phyloP scores from a whole-genome alignment of 202 grass and related monocot genomes.

The Setaria viridis region DNA sequence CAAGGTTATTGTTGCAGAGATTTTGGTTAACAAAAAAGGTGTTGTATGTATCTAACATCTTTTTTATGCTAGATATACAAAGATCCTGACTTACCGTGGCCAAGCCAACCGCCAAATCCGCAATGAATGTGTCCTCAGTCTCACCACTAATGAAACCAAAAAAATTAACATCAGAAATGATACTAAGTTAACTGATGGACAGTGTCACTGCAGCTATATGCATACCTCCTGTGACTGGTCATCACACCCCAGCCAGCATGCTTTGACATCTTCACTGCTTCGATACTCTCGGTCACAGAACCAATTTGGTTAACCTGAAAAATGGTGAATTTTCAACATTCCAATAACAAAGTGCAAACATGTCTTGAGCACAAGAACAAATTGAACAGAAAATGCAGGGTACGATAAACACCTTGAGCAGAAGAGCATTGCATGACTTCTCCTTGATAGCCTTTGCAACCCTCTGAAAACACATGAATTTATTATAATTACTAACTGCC shows the following conservation, averaged over 20 bases:
- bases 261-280: conserved; percentile 94
- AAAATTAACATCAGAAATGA: neutral
- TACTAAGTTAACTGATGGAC: too few species aligned
- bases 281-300: conserved; percentile 86
- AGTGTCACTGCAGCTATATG: neutral
- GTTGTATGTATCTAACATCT: neutral
- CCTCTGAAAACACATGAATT: conserved; percentile 53
- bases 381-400: conserved; percentile 6
- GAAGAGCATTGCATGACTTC: conserved; percentile 94
- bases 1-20: neutral
- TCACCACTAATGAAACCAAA: conserved; percentile 66
- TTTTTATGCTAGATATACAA: neutral
- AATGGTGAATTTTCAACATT: neutral
- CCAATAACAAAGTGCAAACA: neutral
- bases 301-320: conserved; percentile 90
- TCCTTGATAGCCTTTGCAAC: conserved; percentile 91
- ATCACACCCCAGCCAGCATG: conserved; percentile 83
- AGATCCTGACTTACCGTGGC: conserved; percentile 59
- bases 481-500: neutral
- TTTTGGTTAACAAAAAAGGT: neutral
- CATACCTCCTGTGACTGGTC: conserved; percentile 88
- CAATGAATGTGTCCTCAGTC: conserved; percentile 92
- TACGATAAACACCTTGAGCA: conserved; percentile 64
- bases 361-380: neutral
- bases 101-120: conserved; percentile 83